These are phyloP conservation scores for Xylaria sp. DNA, from an alignment of 2,329 filamentous ascomycete species.

Conservation along the genomic window DNA sequence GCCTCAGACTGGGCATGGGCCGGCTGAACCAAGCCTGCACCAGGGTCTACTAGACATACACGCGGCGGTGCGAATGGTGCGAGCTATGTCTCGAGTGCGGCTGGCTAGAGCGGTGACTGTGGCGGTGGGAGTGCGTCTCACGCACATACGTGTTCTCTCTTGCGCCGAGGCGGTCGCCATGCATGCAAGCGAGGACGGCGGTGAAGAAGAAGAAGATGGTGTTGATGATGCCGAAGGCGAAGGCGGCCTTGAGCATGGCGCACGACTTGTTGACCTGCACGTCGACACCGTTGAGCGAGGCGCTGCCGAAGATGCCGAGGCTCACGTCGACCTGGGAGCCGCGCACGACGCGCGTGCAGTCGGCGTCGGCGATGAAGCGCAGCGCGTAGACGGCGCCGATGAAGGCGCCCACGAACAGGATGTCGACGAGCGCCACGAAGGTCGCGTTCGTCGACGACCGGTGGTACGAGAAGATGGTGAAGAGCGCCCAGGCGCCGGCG, in stretches of 20 bases:
- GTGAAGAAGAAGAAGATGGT: constrained; percentile 80
- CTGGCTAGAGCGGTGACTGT: constrained; percentile 50
- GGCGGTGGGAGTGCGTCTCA: constrained; percentile 56
- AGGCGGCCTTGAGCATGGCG: constrained; percentile 89
- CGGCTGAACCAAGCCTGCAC: no score
- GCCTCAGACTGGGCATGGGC: no score
- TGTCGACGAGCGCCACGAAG: constrained; percentile 65
- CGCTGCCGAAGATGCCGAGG: constrained; percentile 65
- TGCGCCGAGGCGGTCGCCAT: constrained; percentile 52
- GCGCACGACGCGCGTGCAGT: constrained; percentile 68
- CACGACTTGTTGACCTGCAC: constrained; percentile 75
- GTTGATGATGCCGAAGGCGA: constrained; percentile 91
- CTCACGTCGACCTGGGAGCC: constrained; percentile 59
- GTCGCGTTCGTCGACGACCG: constrained; percentile 64
- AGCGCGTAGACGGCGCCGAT: constrained; percentile 67
- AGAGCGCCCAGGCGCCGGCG: constrained; percentile 66
- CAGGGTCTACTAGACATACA: no score
- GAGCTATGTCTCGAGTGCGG: constrained; percentile 50
- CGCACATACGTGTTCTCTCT: constrained; percentile 47
- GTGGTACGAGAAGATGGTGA: constrained; percentile 71
- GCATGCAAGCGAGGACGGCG: constrained; percentile 69
- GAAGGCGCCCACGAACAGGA: constrained; percentile 66
- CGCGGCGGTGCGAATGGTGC: constrained; percentile 55
- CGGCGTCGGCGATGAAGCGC: constrained; percentile 62
- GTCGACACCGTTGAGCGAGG: constrained; percentile 56